phyloP scores from a whole-genome alignment of 495 filamentous ascomycete genomes.

The Aspergillus panamensis region DNA sequence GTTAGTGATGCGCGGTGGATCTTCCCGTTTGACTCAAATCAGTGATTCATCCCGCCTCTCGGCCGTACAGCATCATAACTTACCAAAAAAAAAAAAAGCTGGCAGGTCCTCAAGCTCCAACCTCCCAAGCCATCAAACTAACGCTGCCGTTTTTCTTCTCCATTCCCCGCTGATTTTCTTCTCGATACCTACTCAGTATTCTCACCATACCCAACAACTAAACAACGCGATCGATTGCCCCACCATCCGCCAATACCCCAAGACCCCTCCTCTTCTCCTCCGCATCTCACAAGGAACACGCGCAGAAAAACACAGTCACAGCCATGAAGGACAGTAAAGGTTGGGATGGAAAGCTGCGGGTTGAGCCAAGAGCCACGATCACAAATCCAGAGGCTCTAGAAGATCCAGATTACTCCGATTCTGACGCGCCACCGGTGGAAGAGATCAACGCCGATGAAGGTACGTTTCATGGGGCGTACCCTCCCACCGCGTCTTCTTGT shows the following conservation, averaged over 20 bases:
- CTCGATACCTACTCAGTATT: background rate
- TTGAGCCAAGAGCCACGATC: slow-evolving; percentile 58
- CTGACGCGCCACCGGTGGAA: slow-evolving; percentile 71
- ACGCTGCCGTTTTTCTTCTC: background rate
- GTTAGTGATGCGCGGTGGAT: too few relatives aligned
- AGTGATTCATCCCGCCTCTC: background rate
- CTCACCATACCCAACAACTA: background rate
- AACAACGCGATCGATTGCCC: too few relatives aligned
- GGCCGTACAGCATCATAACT: background rate
- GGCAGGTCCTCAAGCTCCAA: background rate
- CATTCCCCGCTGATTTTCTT: background rate
- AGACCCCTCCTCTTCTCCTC: slow-evolving; percentile 1
- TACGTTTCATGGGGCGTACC: slow-evolving; percentile 39
- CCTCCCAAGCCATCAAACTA: background rate
- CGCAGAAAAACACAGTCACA: slow-evolving; percentile 7
- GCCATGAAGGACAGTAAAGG: slow-evolving; percentile 65
- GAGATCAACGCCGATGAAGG: slow-evolving; percentile 81
- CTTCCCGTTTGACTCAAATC: background rate
- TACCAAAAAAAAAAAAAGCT: background rate
- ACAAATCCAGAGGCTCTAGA: slow-evolving; percentile 73
- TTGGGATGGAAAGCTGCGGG: slow-evolving; percentile 90
- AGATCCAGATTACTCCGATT: slow-evolving; percentile 82
- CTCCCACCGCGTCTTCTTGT: background rate
- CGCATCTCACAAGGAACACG: background rate
- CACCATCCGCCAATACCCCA: background rate